Conservation (phyloP, 2,329 filamentous ascomycete genomes). For the Sclerotinia glacialis region DNA sequence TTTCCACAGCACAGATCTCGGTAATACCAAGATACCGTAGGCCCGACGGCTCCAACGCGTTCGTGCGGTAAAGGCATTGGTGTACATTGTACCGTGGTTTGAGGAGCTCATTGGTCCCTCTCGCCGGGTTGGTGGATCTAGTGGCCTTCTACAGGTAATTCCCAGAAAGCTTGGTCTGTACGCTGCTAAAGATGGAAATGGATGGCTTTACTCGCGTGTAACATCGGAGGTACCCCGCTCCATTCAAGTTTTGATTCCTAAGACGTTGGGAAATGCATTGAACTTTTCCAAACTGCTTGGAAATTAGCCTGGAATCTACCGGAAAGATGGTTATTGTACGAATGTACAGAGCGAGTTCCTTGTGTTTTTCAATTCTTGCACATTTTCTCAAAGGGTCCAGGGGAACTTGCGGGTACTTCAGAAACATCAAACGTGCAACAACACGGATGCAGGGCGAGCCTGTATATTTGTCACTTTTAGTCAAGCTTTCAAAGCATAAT, state of each 20-base stretch:
- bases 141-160: conserved; percentile 13
- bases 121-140: conserved; percentile 22
- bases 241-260: conserved; percentile 1
- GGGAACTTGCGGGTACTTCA: conserved; percentile 1
- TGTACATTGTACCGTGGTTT: background rate
- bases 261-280: background rate
- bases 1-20: conserved; percentile 8
- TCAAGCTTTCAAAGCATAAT: background rate
- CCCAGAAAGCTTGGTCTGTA: conserved; percentile 18
- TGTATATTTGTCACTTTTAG: conserved; percentile 8
- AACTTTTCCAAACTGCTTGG: background rate
- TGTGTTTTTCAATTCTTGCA: background rate
- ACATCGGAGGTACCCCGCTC: conserved; percentile 8
- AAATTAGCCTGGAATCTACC: background rate
- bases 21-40: conserved; percentile 10
- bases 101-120: conserved; percentile 16
- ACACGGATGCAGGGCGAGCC: background rate
- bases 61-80: conserved; percentile 1
- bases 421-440: background rate
- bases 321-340: background rate
- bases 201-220: conserved; percentile 12
- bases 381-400: background rate
- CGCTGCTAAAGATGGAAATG: conserved; percentile 11
- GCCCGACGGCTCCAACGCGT: conserved; percentile 1
- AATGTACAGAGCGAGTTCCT: background rate